Conservation (phyloP, 108 stramenopile species). For the Schizochytrium sp. region DNA sequence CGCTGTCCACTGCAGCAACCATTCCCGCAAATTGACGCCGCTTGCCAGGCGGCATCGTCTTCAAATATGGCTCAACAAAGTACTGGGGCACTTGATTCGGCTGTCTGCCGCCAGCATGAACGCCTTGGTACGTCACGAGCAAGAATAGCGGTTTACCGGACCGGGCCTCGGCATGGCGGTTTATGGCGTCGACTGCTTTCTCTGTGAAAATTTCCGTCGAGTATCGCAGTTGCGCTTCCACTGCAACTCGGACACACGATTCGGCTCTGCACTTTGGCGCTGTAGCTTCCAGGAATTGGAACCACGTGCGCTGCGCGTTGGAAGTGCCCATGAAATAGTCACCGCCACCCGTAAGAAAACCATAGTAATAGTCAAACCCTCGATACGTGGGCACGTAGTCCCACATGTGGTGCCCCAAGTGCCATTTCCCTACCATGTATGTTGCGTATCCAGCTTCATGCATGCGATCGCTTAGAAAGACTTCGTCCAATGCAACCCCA, state of each 20-base stretch:
- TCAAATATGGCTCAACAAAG: not conserved
- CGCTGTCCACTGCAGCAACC: not conserved
- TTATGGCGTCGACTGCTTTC: not conserved
- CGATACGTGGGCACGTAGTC: not conserved
- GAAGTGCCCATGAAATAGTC: not conserved
- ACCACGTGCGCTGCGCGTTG: not conserved
- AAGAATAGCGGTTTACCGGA: not conserved
- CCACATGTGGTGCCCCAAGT: not conserved
- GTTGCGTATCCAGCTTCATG: constrained; percentile 5
- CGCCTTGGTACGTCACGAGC: not conserved
- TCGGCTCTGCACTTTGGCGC: not conserved
- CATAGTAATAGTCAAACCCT: not conserved
- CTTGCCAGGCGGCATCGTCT: not conserved
- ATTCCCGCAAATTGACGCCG: not conserved
- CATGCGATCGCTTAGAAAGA: not conserved
- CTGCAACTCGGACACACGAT: not conserved
- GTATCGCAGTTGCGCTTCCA: not conserved
- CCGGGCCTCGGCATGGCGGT: not conserved
- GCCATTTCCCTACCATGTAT: constrained; percentile 14
- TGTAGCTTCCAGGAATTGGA: not conserved
- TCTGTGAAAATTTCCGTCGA: not conserved
- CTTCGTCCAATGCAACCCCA: not conserved
- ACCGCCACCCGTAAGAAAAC: not conserved
- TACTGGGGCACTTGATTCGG: not conserved
- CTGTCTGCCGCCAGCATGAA: not conserved